These are phyloP conservation scores for Ascosphaera pollenicola DNA, from an alignment of 2,329 filamentous ascomycete genomes.

Conservation along the genomic window DNA sequence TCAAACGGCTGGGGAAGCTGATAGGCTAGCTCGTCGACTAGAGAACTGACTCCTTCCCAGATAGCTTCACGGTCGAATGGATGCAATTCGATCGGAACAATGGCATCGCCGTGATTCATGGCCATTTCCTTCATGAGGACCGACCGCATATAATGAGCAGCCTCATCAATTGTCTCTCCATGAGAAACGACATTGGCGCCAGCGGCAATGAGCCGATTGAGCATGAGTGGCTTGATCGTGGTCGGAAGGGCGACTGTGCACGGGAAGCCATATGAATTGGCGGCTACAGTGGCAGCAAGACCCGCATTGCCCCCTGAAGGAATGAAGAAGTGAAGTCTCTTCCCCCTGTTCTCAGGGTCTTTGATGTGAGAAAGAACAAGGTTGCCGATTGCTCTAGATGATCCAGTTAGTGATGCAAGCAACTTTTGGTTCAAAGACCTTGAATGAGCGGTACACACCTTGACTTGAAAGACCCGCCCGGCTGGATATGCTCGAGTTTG, in stretches of 20 bases:
- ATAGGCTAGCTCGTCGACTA: slow-evolving; percentile 21
- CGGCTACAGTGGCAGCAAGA: slow-evolving; percentile 56
- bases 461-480: slow-evolving; percentile 71
- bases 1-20: slow-evolving; percentile 16
- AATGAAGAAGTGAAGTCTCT: slow-evolving; percentile 49
- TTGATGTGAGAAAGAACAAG: slow-evolving; percentile 35
- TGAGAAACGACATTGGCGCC: slow-evolving; percentile 47
- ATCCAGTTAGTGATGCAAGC: neutral
- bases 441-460: slow-evolving; percentile 15
- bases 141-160: slow-evolving; percentile 42
- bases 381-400: slow-evolving; percentile 39
- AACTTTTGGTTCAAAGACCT: slow-evolving; percentile 1
- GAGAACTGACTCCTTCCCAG: slow-evolving; percentile 24
- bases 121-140: slow-evolving; percentile 20
- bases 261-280: slow-evolving; percentile 37
- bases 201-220: slow-evolving; percentile 44
- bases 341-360: slow-evolving; percentile 18
- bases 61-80: slow-evolving; percentile 24
- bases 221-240: slow-evolving; percentile 44
- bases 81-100: slow-evolving; percentile 20
- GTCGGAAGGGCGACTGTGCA: slow-evolving; percentile 57
- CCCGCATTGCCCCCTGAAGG: slow-evolving; percentile 70
- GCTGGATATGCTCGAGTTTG: slow-evolving; percentile 70
- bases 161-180: slow-evolving; percentile 46
- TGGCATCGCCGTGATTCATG: slow-evolving; percentile 3